phyloP scores from a whole-genome alignment of 2,329 filamentous ascomycete species.

The Trichoderma brevicompactum region DNA sequence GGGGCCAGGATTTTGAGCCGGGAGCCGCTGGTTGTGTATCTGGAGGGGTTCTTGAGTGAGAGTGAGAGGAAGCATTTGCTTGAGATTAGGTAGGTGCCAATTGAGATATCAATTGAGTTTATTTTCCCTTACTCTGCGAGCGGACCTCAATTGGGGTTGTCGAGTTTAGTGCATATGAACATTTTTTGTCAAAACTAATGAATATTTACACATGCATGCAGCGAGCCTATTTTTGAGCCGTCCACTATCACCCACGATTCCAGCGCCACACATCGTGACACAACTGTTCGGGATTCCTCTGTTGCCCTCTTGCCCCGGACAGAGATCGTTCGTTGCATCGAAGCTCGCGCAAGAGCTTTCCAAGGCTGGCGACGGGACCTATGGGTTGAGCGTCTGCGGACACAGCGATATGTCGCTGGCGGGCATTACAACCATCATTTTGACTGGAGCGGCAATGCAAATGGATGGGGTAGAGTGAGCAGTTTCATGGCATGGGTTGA shows the following conservation, averaged over 20 bases:
- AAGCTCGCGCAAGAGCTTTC: conserved; percentile 51
- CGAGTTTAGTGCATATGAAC: too few relatives aligned
- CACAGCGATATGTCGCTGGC: conserved; percentile 52
- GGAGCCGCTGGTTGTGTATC: conserved; percentile 58
- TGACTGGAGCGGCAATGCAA: conserved; percentile 53
- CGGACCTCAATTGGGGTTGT: neutral
- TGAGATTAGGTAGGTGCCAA: conserved; percentile 53
- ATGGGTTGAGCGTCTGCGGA: conserved; percentile 57
- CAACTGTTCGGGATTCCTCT: conserved; percentile 54
- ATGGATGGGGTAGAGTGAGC: conserved; percentile 55
- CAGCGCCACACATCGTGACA: conserved; percentile 47
- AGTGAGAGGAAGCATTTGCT: conserved; percentile 53
- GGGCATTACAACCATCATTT: conserved; percentile 60
- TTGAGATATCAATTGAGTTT: neutral
- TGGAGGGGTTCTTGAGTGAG: conserved; percentile 55
- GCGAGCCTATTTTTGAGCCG: conserved; percentile 54
- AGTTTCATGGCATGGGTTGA: conserved; percentile 61
- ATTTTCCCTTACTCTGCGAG: neutral
- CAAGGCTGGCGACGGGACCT: conserved; percentile 60
- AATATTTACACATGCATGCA: conserved; percentile 33
- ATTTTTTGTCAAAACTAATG: too few relatives aligned
- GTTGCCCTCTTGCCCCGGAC: conserved; percentile 57
- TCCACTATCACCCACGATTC: conserved; percentile 57
- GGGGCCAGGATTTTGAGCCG: conserved; percentile 53
- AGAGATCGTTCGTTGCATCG: conserved; percentile 50